phyloP scores from a whole-genome alignment of 2,329 filamentous ascomycete genomes.

The Dothideomycetes sp. region DNA sequence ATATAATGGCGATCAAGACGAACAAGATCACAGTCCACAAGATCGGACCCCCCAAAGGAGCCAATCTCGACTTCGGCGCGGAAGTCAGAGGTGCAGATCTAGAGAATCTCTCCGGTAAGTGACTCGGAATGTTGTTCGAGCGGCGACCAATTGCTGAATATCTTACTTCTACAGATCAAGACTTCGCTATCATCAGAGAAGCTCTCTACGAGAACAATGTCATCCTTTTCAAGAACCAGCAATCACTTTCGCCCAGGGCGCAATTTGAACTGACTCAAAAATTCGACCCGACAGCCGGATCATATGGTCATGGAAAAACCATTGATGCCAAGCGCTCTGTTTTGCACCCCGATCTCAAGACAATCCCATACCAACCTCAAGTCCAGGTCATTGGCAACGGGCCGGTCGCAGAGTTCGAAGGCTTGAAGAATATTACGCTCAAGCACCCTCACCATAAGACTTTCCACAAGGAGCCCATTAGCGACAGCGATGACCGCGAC shows the following conservation, averaged over 20 bases:
- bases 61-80: constrained; percentile 21
- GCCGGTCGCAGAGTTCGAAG: constrained; percentile 59
- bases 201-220: constrained; percentile 62
- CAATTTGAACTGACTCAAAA: constrained; percentile 65
- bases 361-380: constrained; percentile 69
- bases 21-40: constrained; percentile 22
- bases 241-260: constrained; percentile 54
- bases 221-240: constrained; percentile 61
- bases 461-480: constrained; percentile 59
- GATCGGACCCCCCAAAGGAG: constrained; percentile 17
- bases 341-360: constrained; percentile 71
- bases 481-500: constrained; percentile 50
- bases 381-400: constrained; percentile 76
- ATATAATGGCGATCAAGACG: constrained; percentile 13
- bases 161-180: constrained; percentile 39
- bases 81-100: constrained; percentile 23
- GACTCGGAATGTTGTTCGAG: too few relatives aligned
- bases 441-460: constrained; percentile 69
- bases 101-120: constrained; percentile 18
- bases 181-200: constrained; percentile 54
- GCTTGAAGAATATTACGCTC: constrained; percentile 57
- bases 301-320: constrained; percentile 69
- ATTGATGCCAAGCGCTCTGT: constrained; percentile 57
- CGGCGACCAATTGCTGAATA: constrained; percentile 12
- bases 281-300: constrained; percentile 58